Conservation (phyloP, 345 rosid species). For the Pugionium dolabratum region DNA sequence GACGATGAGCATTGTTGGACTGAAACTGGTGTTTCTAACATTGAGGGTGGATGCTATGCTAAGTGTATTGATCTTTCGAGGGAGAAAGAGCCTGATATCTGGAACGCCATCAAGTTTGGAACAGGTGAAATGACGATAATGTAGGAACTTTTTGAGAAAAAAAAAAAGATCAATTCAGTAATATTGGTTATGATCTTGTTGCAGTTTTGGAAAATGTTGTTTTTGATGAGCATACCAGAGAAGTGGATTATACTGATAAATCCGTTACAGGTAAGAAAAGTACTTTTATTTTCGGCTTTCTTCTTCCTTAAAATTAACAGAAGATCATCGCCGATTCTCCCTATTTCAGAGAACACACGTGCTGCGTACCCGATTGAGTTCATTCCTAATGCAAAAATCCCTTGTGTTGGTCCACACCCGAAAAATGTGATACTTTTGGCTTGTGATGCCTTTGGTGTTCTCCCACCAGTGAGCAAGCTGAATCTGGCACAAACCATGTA, state of each 20-base stretch:
- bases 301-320: no score
- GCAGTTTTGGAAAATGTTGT: slow-evolving; percentile 94
- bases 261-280: slow-evolving; percentile 52
- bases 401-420: slow-evolving; percentile 91
- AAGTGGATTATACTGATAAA: slow-evolving; percentile 81
- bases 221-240: slow-evolving; percentile 89
- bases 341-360: slow-evolving; percentile 70
- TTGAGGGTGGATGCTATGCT: slow-evolving; percentile 99
- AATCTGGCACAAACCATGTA: slow-evolving; percentile 92
- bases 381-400: slow-evolving; percentile 88
- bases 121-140: slow-evolving; percentile 42
- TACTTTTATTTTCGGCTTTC: no score
- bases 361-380: slow-evolving; percentile 93
- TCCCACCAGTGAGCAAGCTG: slow-evolving; percentile 95
- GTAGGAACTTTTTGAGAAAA: no score
- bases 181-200: background rate
- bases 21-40: slow-evolving; percentile 84
- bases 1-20: slow-evolving; percentile 98
- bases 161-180: no score
- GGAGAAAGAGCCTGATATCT: slow-evolving; percentile 95
- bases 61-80: slow-evolving; percentile 89
- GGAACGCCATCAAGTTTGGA: slow-evolving; percentile 97
- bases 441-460: slow-evolving; percentile 95
- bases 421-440: slow-evolving; percentile 93
- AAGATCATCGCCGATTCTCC: no score